Percentiles rank a stretch among this genome's conserved stretches.
Conservation (phyloP, 2,329 filamentous ascomycete genomes). For the Curvularia lunata region DNA sequence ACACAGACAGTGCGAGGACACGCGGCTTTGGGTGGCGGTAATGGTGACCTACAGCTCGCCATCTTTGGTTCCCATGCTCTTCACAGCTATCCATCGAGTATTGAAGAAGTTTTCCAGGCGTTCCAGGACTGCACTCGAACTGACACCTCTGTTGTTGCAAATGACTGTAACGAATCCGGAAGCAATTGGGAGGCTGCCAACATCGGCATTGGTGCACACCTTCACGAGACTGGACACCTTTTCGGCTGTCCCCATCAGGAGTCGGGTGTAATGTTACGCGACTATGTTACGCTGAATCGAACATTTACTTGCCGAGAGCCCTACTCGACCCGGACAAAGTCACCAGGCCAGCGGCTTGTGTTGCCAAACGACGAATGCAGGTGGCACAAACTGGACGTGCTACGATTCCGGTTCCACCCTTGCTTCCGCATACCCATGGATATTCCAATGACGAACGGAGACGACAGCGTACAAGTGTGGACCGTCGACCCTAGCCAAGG, state of each 20-base stretch:
- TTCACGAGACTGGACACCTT: conserved; percentile 89
- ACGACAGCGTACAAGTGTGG: conserved; percentile 85
- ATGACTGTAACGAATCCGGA: conserved; percentile 84
- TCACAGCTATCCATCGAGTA: conserved; percentile 85
- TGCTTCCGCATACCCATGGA: conserved; percentile 88
- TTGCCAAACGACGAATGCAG: conserved; percentile 80
- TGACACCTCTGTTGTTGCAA: conserved; percentile 78
- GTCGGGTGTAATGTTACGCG: conserved; percentile 87
- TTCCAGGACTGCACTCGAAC: conserved; percentile 92
- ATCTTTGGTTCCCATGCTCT: conserved; percentile 93
- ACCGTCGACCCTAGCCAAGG: conserved; percentile 78
- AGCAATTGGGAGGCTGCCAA: conserved; percentile 97
- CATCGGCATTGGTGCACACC: conserved; percentile 88
- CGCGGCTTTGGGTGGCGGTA: conserved; percentile 79
- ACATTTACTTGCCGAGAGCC: conserved; percentile 82
- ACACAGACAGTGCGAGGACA: conserved; percentile 77
- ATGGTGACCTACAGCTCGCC: conserved; percentile 77
- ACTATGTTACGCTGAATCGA: conserved; percentile 84
- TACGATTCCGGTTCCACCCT: conserved; percentile 89
- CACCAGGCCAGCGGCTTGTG: conserved; percentile 75
- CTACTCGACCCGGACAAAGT: conserved; percentile 85
- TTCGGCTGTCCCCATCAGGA: conserved; percentile 91
- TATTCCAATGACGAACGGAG: conserved; percentile 59
- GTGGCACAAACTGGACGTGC: conserved; percentile 88
- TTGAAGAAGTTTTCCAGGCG: conserved; percentile 88